Evolutionary conservation across 2,329 filamentous ascomycete species (phyloP), one percentile per base, ranked within the genome.

Genomic region (Apiospora phragmitis): DNA sequence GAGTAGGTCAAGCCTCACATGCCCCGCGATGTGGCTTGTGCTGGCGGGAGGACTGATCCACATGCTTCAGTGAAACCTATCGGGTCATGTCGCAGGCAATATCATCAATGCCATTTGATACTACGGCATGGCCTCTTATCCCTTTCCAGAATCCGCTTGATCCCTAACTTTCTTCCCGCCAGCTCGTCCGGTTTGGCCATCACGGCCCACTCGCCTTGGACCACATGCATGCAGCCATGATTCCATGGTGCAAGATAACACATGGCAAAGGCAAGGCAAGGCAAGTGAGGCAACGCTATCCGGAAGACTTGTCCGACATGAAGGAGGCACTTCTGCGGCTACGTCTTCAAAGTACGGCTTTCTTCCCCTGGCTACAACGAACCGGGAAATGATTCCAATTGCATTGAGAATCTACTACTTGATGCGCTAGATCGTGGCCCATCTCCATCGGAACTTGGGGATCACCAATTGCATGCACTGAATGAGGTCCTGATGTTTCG

Each of bases 1-100:
- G 29, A 59, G 51, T 16, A 32, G 14, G 55, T 38, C 21, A 35
- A 62, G 55, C 55, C 55, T 62, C 55, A 62, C 32, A 62, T 62
- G 55, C 55, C 55, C 55, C 55, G 55, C 55, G 55, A 38, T 62
- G 55, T 62, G 55, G 55, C 55, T 38, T 62, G 18, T 62, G 55
- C 55, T n/a, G 6, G 18, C 18, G 2, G 6, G 4, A 55, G 14
- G 21, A 3, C 29, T n/a, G 55, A n/a, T 38, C 55, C 55, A 59
- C 51, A 18, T 14, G 7, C 29, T 59, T n/a, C 32, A 38, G 11
- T 35, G 32, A 62, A 62, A 62, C 55, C 55, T 62, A 62, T 62
- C 55, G 55, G 55, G 32, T 62, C 32, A 35, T 62, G 38, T 38
- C 32, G 21, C 55, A 29, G 29, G 51, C 32, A 38, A n/a, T 21